Percentiles rank a stretch among this genome's conserved stretches.
These are phyloP conservation scores for Rhodomyrtus psidioides DNA, from an alignment of 441 rosid species.

Conservation along the genomic window DNA sequence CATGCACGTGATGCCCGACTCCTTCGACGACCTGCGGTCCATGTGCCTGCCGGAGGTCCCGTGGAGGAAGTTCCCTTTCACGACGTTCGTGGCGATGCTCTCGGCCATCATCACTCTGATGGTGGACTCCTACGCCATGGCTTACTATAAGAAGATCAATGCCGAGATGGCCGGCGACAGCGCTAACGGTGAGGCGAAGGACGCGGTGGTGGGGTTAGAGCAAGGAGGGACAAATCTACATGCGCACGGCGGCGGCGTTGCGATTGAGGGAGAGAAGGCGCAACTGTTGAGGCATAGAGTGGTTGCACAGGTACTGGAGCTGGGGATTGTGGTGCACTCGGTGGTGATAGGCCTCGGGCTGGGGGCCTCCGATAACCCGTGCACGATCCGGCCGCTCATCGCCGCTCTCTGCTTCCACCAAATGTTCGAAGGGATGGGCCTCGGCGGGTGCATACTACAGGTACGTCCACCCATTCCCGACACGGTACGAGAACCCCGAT, in stretches of 20 bases:
- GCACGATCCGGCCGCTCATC: not conserved
- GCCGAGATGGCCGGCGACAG: not conserved
- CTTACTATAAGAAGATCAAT: not conserved
- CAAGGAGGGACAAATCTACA: not conserved
- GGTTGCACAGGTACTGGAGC: not conserved
- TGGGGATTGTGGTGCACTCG: not conserved
- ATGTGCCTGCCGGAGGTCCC: not conserved
- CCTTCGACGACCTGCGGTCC: not conserved
- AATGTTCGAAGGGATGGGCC: not conserved
- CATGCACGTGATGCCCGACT: not conserved
- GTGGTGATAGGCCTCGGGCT: not conserved
- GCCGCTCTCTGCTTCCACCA: not conserved
- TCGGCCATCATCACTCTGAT: not conserved
- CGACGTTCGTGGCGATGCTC: not conserved
- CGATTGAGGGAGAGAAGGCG: not conserved
- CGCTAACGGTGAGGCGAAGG: not conserved
- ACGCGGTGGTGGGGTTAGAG: not conserved
- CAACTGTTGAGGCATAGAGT: not conserved
- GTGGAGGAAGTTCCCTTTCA: not conserved
- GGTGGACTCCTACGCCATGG: not conserved
- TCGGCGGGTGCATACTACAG: not conserved
- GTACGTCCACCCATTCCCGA: not conserved
- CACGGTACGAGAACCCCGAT: no score
- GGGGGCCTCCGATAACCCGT: not conserved
- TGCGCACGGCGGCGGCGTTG: not conserved